Evolutionary conservation across 164 flowering plant species (phyloP), one percentile per base, ranked within the genome.

Genomic region (Platanus orientalis): DNA sequence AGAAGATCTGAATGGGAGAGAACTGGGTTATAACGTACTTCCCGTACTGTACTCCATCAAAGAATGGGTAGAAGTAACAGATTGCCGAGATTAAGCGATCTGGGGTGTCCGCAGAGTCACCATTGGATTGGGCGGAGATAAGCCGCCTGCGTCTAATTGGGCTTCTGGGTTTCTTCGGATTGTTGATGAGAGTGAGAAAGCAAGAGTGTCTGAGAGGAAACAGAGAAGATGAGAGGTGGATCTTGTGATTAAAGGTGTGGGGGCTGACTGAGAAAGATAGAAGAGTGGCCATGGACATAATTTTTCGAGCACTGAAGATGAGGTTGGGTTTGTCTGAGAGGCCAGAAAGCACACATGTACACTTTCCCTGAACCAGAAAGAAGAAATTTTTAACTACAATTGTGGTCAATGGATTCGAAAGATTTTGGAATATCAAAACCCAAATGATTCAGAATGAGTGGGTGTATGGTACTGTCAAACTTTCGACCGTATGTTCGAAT

Each of bases 41-140:
- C 0, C 98, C 98, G 62, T 89, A 93, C 52, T 90, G 98, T 1
- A 90, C 62, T 58, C 97, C 97, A 36, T 93, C 97, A 54, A 93
- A 87, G 78, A 93, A 89, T 1, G 98, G 98, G 78, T 90, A 93
- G 76, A 90, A 90, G 87, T 90, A 93, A 48, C 87, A 79, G 36
- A 87, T 44, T 60, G 97, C 88, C 1, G 98, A 81, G 81, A 93
- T 90, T 58, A 93, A 17, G 4, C 98, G 84, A 78, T 93, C 98
- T 17, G 87, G 82, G 34, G 71, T 54, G 54, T 83, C 91, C 0
- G 78, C 81, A 0, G 86, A 79, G 59, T 81, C 56, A 57, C 71
- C 73, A 16, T 84, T 83, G 70, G 90, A 77, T 67, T 78, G 67
- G 40, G 70, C 67, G 0, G 51, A 61, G 59, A 57, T 34, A 21